These are phyloP conservation scores for Thielaviopsis punctulata DNA, from an alignment of 2,329 filamentous ascomycete species.

Conservation along the genomic window DNA sequence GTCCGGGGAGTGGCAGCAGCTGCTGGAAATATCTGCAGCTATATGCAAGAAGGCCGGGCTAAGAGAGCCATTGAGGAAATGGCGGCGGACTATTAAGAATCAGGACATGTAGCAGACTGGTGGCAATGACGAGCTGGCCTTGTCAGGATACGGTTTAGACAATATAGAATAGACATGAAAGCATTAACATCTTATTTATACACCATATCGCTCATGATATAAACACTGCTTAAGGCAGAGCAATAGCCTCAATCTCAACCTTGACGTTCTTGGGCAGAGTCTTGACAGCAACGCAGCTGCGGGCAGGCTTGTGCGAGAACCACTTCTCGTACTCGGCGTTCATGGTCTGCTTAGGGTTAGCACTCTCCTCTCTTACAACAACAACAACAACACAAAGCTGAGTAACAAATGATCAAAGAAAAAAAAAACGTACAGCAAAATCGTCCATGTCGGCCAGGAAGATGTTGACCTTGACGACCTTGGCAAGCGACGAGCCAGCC, in stretches of 20 bases:
- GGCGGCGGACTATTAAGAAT: constrained; percentile 1
- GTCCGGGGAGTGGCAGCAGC: constrained; percentile 6
- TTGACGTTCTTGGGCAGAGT: constrained; percentile 71
- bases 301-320: constrained; percentile 70
- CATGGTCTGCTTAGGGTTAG: constrained; percentile 37
- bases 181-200: not conserved
- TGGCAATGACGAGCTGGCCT: not conserved
- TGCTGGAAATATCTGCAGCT: constrained; percentile 8
- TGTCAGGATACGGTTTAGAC: not conserved
- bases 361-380: not conserved
- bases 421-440: constrained; percentile 41
- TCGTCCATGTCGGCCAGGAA: constrained; percentile 85
- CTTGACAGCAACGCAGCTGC: constrained; percentile 81
- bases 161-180: not conserved
- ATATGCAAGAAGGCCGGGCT: constrained; percentile 5
- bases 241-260: constrained; percentile 82
- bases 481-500: constrained; percentile 59
- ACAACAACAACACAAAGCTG: not conserved
- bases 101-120: too few relatives aligned
- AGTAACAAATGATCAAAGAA: not conserved
- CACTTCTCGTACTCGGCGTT: constrained; percentile 73
- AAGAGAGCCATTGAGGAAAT: constrained; percentile 3
- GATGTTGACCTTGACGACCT: constrained; percentile 80
- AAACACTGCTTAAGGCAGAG: constrained; percentile 34
- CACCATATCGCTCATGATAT: not conserved